Evolutionary conservation across 2,329 filamentous ascomycete species (phyloP), one percentile per base, ranked within the genome.

Genomic region (Aaosphaeria arxii): DNA sequence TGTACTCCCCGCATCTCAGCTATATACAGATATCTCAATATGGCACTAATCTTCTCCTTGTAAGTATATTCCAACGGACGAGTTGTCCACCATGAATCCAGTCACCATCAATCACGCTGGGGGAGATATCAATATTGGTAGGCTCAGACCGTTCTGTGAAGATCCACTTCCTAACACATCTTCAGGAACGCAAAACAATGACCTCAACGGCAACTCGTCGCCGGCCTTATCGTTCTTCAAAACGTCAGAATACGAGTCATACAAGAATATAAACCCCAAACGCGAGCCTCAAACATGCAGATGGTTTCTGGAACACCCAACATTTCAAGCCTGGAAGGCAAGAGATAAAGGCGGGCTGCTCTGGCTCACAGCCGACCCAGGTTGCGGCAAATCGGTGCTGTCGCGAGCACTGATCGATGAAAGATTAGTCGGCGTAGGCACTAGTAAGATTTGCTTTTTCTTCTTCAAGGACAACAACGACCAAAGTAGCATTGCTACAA

Each of bases 321-420:
- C 29, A 6, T 43, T 47, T 29, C 29, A 42, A 30, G 13, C 30
- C n/a, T 24, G 33, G n/a, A 36, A 44, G 46, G 46, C 31, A 48
- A 33, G 41, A 11, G 5, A 47, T 40, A 17, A 48, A 31, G n/a
- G 40, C 5, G 13, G 36, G 46, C 56, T 73, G 17, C 64, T 74
- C 24, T 73, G 63, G 71, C 56, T 73, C 5, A 71, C 69, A 11
- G 71, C 71, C 1, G 69, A 72, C 46, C 70, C 69, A 13, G 71
- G 71, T 30, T 73, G 68, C 48, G 70, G 71, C 5, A 74, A 74
- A 50, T 74, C 70, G 28, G 71, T 74, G 0, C 57, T 74, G 0
- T 50, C 68, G 0, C 63, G 56, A 53, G 65, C 60, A 3, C 55
- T 74, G 1, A 56, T 73, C 7, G 64, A 73, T 42, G 30, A 62